Evolutionary conservation across 768 basidiomycete genomes (phyloP).

Genomic region (Boletus rubropictus): DNA sequence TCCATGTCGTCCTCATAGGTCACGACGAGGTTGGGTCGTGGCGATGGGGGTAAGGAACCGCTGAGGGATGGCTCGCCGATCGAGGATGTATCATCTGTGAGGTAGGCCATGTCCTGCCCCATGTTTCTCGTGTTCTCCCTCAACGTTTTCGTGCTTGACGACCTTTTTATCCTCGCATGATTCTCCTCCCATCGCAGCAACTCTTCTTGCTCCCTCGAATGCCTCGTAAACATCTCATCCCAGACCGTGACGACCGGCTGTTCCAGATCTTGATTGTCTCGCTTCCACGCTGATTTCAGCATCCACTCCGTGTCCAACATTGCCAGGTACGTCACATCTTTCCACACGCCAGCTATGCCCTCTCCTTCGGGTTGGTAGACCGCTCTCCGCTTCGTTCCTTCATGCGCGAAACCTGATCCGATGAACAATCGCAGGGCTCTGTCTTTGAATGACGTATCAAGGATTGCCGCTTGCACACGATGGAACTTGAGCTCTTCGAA

Average conservation of each 20-base stretch:
- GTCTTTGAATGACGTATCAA: conserved; percentile 41
- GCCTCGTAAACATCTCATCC: conserved; percentile 58
- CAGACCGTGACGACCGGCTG: conserved; percentile 41
- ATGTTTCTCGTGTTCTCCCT: conserved; percentile 11
- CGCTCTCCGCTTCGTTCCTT: conserved; percentile 56
- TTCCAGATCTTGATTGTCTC: not conserved
- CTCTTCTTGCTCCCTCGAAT: conserved; percentile 52
- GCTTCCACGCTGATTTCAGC: conserved; percentile 28
- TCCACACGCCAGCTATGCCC: conserved; percentile 43
- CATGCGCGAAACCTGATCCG: conserved; percentile 47
- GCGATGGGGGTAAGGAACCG: conserved; percentile 21
- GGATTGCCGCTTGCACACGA: conserved; percentile 36
- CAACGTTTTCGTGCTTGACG: conserved; percentile 41
- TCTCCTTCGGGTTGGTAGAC: conserved; percentile 39
- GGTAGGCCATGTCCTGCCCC: conserved; percentile 9
- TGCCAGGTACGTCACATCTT: conserved; percentile 54
- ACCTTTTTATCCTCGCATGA: conserved; percentile 27
- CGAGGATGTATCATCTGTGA: conserved; percentile 17
- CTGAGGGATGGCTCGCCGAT: conserved; percentile 11
- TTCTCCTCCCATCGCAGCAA: conserved; percentile 47
- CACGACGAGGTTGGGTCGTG: conserved; percentile 10
- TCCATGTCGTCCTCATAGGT: conserved; percentile 10
- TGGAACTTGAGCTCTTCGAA: conserved; percentile 36
- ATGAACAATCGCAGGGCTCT: conserved; percentile 45
- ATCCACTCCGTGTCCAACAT: conserved; percentile 60